Conservation (phyloP, 2,329 filamentous ascomycete genomes). For the Aspergillus latus region DNA sequence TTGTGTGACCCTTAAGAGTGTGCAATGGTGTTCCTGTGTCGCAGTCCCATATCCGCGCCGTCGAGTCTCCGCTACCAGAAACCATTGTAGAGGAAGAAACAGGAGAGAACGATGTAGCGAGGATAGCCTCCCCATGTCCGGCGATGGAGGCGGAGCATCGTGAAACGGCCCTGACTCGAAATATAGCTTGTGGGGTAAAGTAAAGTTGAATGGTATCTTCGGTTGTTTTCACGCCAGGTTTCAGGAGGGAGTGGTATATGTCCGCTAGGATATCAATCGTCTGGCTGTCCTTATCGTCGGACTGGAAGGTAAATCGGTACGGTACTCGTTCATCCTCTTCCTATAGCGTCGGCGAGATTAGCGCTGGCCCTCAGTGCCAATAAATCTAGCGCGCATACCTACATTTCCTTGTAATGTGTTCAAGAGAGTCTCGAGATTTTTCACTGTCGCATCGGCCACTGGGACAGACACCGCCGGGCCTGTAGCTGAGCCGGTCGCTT, state of each 20-base stretch:
- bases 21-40: conserved; percentile 86
- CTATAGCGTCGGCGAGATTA: conserved; percentile 26
- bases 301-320: conserved; percentile 64
- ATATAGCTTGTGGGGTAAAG: conserved; percentile 83
- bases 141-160: conserved; percentile 84
- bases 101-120: conserved; percentile 83
- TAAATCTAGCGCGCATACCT: conserved; percentile 30
- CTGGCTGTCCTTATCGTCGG: conserved; percentile 34
- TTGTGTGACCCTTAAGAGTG: conserved; percentile 82
- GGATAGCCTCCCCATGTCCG: conserved; percentile 88
- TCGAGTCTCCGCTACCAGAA: conserved; percentile 87
- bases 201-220: conserved; percentile 64
- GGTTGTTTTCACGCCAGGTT: conserved; percentile 54
- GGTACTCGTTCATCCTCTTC: conserved; percentile 63
- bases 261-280: conserved; percentile 49
- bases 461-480: conserved; percentile 73
- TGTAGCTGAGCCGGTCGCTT: conserved; percentile 67
- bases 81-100: conserved; percentile 73
- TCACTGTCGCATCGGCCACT: conserved; percentile 79
- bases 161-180: conserved; percentile 87
- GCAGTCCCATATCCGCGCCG: conserved; percentile 90
- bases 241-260: conserved; percentile 53
- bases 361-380: neutral
- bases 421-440: conserved; percentile 82
- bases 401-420: conserved; percentile 81